Evolutionary conservation across 2,329 filamentous ascomycete genomes (phyloP), one percentile per base, ranked within the genome.

Genomic region (Sphaerulina vaccinii): DNA sequence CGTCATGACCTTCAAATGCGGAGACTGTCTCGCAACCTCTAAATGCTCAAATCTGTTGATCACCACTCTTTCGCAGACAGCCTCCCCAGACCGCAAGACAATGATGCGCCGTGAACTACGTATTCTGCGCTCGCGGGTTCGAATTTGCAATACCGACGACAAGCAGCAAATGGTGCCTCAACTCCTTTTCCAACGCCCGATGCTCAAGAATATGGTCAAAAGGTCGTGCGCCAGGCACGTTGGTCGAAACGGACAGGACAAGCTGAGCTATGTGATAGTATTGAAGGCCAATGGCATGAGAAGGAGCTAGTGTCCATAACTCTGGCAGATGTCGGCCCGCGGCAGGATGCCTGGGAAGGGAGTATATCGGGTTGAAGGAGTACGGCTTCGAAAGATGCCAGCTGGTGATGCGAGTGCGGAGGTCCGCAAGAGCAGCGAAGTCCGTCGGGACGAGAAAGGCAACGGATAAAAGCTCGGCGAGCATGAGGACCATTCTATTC

Each of bases 1-100:
- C 60, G 81, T 84, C 74, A 86, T 80, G 50, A 86, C 81, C 67
- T 86, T 86, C 16, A 84, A 74, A 46, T 83, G 65, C 1, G 82
- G 82, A 5, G 13, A 5, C 5, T 6, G 6, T 5, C 13, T 6
- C 6, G 32, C 32, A 15, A n/a, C 18, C n/a, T n/a, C n/a, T n/a
- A n/a, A n/a, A n/a, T n/a, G n/a, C n/a, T n/a, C n/a, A n/a, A n/a
- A n/a, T n/a, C 22, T 51, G 51, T 38, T 52, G 54, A 16, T 59
- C 56, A 10, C 43, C 48, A 5, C 42, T 21, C 16, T 44, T 50
- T 2, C 49, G 23, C 19, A 59, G 11, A 21, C 44, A 49, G 13
- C 43, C 51, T 22, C 51, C 50, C 56, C 56, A 59, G 2, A 59
- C 56, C 5, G 49, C 42, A 32, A 59, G 41, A 18, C 56, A 59